Conservation (phyloP, 331 rosid genomes). For the Quercus phellos region DNA sequence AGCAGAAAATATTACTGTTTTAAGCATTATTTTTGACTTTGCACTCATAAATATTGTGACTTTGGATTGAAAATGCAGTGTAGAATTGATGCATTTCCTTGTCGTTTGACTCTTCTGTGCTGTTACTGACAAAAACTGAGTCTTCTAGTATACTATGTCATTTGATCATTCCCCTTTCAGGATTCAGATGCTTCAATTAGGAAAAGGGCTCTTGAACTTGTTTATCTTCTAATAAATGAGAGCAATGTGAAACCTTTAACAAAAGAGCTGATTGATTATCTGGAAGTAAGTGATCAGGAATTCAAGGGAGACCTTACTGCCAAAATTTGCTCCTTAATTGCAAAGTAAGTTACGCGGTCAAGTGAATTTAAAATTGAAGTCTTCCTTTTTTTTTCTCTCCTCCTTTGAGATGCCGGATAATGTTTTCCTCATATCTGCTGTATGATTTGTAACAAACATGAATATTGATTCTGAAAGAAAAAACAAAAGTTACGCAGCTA, state of each 20-base stretch:
- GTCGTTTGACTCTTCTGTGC: slow-evolving; percentile 6
- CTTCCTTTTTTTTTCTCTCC: background rate
- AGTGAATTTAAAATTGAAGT: background rate
- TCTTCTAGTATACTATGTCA: slow-evolving; percentile 16
- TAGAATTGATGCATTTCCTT: slow-evolving; percentile 11
- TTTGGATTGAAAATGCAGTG: background rate
- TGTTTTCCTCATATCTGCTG: background rate
- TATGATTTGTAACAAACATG: background rate
- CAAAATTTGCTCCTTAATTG: slow-evolving; percentile 86
- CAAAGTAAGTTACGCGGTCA: slow-evolving; percentile 61
- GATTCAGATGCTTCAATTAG: slow-evolving; percentile 95
- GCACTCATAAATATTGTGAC: background rate
- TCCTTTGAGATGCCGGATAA: background rate
- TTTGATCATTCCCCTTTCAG: slow-evolving; percentile 42
- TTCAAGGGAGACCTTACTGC: slow-evolving; percentile 91
- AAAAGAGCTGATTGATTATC: slow-evolving; percentile 84
- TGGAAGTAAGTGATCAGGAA: slow-evolving; percentile 84
- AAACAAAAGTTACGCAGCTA: background rate
- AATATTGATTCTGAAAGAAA: background rate
- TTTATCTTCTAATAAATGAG: slow-evolving; percentile 77
- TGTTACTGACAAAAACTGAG: background rate
- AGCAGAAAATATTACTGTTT: background rate
- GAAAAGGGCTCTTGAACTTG: slow-evolving; percentile 98
- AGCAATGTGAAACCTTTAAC: slow-evolving; percentile 83
- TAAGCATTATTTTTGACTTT: background rate